A percentile compares a stretch with the other conserved stretches of the same genome.
Conservation (phyloP, 2,329 filamentous ascomycete genomes). For the Fusarium torreyae region DNA sequence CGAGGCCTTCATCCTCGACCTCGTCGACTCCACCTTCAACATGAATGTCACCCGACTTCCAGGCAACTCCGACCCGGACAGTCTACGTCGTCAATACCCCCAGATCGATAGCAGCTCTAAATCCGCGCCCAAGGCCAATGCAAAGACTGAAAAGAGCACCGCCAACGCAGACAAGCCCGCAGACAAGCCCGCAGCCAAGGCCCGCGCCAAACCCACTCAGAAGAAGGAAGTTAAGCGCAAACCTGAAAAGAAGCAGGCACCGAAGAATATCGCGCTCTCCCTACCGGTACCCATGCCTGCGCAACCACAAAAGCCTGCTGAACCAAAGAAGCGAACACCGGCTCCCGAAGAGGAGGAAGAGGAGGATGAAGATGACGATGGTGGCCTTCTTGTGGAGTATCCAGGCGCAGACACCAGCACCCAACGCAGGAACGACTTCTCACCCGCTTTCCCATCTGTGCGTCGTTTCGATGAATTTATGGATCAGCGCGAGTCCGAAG, state of each 20-base stretch:
- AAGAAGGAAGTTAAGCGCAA: conserved; percentile 53
- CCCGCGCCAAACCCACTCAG: conserved; percentile 46
- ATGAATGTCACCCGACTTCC: conserved; percentile 86
- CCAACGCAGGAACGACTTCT: conserved; percentile 60
- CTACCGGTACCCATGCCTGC: conserved; percentile 53
- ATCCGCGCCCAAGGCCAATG: conserved; percentile 35
- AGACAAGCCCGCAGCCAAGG: conserved; percentile 48
- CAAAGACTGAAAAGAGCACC: conserved; percentile 22
- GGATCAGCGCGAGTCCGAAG: conserved; percentile 62
- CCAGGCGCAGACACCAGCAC: conserved; percentile 64
- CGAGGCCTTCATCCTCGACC: conserved; percentile 86
- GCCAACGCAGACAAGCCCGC: conserved; percentile 42
- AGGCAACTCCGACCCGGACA: conserved; percentile 73
- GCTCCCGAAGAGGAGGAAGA: conserved; percentile 66
- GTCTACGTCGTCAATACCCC: conserved; percentile 76
- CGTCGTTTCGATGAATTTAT: conserved; percentile 70
- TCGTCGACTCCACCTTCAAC: conserved; percentile 84
- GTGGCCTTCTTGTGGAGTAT: conserved; percentile 72
- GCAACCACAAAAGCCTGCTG: conserved; percentile 38
- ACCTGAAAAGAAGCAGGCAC: conserved; percentile 56
- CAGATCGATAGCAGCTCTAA: conserved; percentile 67
- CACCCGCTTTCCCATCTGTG: conserved; percentile 63
- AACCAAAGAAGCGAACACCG: conserved; percentile 51
- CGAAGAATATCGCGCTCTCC: conserved; percentile 54
- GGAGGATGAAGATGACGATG: conserved; percentile 70